A percentile compares a stretch with the other conserved stretches of the same genome.
phyloP scores from a whole-genome alignment of 2,329 filamentous ascomycete species.

The Pestalotiopsis sp. region DNA sequence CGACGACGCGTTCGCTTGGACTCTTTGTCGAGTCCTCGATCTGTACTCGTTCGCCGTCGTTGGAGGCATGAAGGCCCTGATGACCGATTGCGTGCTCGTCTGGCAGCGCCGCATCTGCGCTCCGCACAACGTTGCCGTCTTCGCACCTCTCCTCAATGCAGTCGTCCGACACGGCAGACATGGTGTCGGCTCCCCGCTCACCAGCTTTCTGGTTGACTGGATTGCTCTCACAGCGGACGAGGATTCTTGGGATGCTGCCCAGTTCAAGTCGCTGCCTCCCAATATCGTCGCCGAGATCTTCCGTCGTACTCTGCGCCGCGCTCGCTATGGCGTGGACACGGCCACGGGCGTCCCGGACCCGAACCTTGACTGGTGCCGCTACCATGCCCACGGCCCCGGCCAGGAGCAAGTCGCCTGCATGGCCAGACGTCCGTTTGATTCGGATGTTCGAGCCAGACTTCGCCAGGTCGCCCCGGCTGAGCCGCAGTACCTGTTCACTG shows the following conservation, averaged over 20 bases:
- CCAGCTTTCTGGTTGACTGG: background rate
- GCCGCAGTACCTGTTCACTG: background rate
- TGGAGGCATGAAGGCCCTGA: background rate
- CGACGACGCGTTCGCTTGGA: background rate
- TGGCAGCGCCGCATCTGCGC: background rate
- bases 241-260: background rate
- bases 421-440: background rate
- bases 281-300: background rate
- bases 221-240: background rate
- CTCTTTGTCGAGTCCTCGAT: background rate
- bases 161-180: background rate
- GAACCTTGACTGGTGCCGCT: background rate
- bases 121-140: background rate
- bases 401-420: background rate
- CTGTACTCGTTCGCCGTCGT: background rate
- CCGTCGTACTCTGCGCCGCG: background rate
- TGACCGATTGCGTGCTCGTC: background rate
- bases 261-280: background rate
- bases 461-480: background rate
- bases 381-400: background rate
- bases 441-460: background rate
- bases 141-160: background rate
- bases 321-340: background rate
- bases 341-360: background rate
- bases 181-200: background rate